Conservation (phyloP, 2,329 filamentous ascomycete species). For the Sporothrix schenckii region DNA sequence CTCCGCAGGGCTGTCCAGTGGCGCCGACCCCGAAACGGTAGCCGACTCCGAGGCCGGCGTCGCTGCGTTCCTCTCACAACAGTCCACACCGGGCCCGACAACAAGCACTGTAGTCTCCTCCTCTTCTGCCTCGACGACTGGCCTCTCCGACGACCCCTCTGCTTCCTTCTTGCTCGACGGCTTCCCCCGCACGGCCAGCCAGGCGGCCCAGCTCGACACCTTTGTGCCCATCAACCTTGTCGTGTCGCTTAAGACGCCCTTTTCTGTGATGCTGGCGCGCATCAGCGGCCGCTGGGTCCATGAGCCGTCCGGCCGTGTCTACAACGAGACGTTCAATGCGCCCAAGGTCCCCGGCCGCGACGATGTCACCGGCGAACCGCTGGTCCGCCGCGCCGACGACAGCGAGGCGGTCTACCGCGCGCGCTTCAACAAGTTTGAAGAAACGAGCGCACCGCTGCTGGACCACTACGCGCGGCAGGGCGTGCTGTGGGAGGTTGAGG, state of each 20-base stretch:
- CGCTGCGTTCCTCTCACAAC: constrained; percentile 47
- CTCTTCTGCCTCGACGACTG: background rate
- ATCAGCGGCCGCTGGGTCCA: constrained; percentile 95
- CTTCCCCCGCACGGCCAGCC: constrained; percentile 83
- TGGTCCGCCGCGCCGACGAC: constrained; percentile 84
- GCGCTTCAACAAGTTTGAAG: constrained; percentile 79
- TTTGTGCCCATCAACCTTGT: constrained; percentile 95
- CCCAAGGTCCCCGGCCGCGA: constrained; percentile 80
- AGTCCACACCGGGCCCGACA: constrained; percentile 44
- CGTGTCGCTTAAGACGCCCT: constrained; percentile 82
- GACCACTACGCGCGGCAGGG: constrained; percentile 86
- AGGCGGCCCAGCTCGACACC: constrained; percentile 75
- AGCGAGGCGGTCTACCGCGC: constrained; percentile 81
- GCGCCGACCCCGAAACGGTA: constrained; percentile 37
- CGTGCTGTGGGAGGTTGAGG: constrained; percentile 82
- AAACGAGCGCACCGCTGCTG: constrained; percentile 80
- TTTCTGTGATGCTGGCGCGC: constrained; percentile 82
- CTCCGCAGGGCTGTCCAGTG: constrained; percentile 43
- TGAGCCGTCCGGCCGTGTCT: constrained; percentile 84
- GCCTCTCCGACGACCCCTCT: constrained; percentile 67
- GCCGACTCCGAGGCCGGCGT: constrained; percentile 41
- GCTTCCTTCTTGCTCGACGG: constrained; percentile 96
- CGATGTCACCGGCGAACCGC: constrained; percentile 84
- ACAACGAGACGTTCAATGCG: constrained; percentile 91
- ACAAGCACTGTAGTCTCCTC: constrained; percentile 37